These are phyloP conservation scores for Vitis labrusca DNA, from an alignment of 164 flowering plant species.

Conservation along the genomic window DNA sequence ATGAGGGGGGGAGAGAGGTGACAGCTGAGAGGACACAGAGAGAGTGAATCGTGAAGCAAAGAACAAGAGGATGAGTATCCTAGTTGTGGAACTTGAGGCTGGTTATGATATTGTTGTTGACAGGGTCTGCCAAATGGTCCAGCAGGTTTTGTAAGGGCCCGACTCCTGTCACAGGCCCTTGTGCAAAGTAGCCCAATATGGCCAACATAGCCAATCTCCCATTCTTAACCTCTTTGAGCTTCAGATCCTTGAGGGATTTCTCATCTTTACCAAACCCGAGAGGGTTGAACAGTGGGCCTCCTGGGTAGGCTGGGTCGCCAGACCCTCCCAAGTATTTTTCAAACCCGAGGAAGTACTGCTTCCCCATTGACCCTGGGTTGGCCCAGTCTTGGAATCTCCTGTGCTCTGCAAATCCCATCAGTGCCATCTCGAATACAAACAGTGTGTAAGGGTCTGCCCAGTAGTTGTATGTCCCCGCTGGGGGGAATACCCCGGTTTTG, in stretches of 20 bases:
- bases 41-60: too few relatives aligned
- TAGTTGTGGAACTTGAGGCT: conserved; percentile 83
- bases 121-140: conserved; percentile 93
- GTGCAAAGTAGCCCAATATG: conserved; percentile 81
- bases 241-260: conserved; percentile 85
- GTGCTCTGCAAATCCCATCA: conserved; percentile 99
- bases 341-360: conserved; percentile 80
- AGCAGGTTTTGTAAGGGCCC: conserved; percentile 93
- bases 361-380: conserved; percentile 88
- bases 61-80: neutral
- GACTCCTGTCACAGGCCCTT: conserved; percentile 83
- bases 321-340: conserved; percentile 81
- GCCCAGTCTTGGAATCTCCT: conserved; percentile 84
- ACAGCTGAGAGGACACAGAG: too few relatives aligned
- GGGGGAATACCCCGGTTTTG: conserved; percentile 88
- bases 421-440: conserved; percentile 84
- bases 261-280: conserved; percentile 89
- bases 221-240: conserved; percentile 93
- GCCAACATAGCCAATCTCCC: conserved; percentile 98
- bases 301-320: conserved; percentile 73
- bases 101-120: conserved; percentile 91
- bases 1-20: too few relatives aligned
- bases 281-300: conserved; percentile 84
- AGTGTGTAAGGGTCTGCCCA: conserved; percentile 93
- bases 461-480: conserved; percentile 84